Evolutionary conservation across 805 yeast genomes (phyloP), one percentile per base, ranked within the genome.

Genomic region (Candida vaughaniae): DNA sequence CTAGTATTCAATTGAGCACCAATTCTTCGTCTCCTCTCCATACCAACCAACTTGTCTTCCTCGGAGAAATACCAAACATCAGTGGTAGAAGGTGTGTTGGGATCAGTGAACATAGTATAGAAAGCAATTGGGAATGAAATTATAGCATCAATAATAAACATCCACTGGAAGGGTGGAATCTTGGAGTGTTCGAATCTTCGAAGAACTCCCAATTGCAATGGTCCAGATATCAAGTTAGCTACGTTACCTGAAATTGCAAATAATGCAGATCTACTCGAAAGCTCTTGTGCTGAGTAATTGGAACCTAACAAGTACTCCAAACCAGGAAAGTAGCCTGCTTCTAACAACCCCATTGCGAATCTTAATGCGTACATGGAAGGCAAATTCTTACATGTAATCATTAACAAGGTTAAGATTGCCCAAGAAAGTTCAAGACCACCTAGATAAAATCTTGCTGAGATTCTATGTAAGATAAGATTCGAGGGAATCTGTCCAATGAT

Each of bases 321-420:
- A 15, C 77, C 78, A 4, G 88, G 84, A 51, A 73, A 73, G 46
- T 65, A 72, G 0, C 77, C 78, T 10, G 72, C 60, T 39, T 74
- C 79, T 8, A 61, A 47, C 17, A 75, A 51, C 1, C 78, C 80
- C 16, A 71, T 39, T 3, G 69, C 41, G 28, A 71, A 62, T 41
- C 73, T 40, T 6, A 61, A 23, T 1, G 53, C 61, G 36, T 60
- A 60, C 15, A 61, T 31, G 2, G 56, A 48, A 10, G 46, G 42
- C 22, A 61, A 39, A 25, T 46, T 46, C 22, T 51, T 52, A 28
- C 50, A 46, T 3, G 58, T 49, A 20, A 59, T 50, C 57, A 60
- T 53, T 29, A 57, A 38, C 8, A 56, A 12, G 2, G 62, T 56
- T 23, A 58, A 39, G 10, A 58, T 14, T 1, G 61, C 52, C 69